Evolutionary conservation across 805 yeast species (phyloP).

Genomic region (Kuraishia molischiana): DNA sequence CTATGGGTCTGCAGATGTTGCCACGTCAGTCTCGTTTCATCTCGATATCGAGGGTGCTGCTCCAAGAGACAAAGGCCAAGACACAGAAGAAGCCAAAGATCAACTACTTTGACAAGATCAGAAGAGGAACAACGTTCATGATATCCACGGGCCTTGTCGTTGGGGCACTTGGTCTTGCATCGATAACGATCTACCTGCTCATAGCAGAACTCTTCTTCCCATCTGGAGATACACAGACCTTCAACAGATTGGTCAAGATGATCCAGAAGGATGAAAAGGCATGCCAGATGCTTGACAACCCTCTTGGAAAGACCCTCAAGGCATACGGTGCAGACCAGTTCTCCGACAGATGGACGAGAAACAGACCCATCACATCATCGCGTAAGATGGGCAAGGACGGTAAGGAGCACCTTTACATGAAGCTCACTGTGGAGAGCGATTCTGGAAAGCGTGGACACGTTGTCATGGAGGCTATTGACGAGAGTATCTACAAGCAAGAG

Average conservation of each 20-base stretch:
- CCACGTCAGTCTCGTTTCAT: too few relatives aligned
- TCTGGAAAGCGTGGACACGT: slow-evolving; percentile 54
- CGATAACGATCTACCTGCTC: slow-evolving; percentile 61
- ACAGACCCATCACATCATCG: slow-evolving; percentile 69
- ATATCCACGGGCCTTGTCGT: slow-evolving; percentile 52
- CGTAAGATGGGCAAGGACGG: slow-evolving; percentile 67
- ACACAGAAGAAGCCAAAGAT: slow-evolving; percentile 1
- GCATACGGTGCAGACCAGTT: slow-evolving; percentile 69
- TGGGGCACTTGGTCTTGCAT: slow-evolving; percentile 62
- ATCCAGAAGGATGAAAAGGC: slow-evolving; percentile 60
- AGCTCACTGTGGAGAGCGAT: slow-evolving; percentile 75
- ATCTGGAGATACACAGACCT: slow-evolving; percentile 84
- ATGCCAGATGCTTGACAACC: slow-evolving; percentile 38
- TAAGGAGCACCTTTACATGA: slow-evolving; percentile 72
- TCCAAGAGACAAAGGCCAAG: slow-evolving; percentile 2
- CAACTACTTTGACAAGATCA: slow-evolving; percentile 16
- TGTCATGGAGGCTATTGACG: slow-evolving; percentile 71
- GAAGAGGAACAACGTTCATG: slow-evolving; percentile 51
- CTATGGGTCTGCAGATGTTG: too few relatives aligned
- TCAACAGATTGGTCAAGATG: slow-evolving; percentile 74
- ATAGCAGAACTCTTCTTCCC: slow-evolving; percentile 79
- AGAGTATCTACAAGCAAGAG: slow-evolving; percentile 54
- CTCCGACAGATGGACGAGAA: slow-evolving; percentile 76
- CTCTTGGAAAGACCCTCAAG: slow-evolving; percentile 50
- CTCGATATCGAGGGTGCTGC: too few relatives aligned